Evolutionary conservation across 306 rosid species (phyloP), one percentile per base, ranked within the genome.

Genomic region (Vigna nakashimae): DNA sequence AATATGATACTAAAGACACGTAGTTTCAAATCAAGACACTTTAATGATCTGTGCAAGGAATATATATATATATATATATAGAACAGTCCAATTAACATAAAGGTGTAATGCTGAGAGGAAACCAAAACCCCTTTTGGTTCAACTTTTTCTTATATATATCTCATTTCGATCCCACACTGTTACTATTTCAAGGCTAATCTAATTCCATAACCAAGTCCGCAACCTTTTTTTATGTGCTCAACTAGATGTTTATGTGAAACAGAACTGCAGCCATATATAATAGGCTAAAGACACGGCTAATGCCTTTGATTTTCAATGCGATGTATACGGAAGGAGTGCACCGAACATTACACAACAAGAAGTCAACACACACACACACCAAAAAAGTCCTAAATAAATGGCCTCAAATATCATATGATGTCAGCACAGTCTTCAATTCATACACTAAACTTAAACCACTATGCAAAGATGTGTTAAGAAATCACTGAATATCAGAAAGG

Each of bases 11-110:
- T 4, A 9, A 71, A 57, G 24, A 28, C 22, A 28, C 17, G 40
- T 30, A 71, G 77, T 45, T 84, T 59, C 48, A 71, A 28, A 65
- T 76, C 45, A 77, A 22, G 57, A 55, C 16, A 72, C 17, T 59
- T 62, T 7, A 17, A 46, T 17, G 64, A 17, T 49, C 18, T 5
- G 26, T 17, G 78, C 28, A 32, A 77, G 24, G 69, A 63, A 32
- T 69, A 30, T 30, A 59, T 18, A 18, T 15, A 74, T 18, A 18
- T 15, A 74, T 48, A 58, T 30, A 59, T 10, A 74, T 49, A 58
- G 26, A 56, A 52, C 55, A 68, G 45, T 58, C 57, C n/a, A 34
- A 64, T 46, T 63, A n/a, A 63, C 75, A 65, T 1, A 40, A 63
- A n/a, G 51, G 69, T 30, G 62, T 30, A 78, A 65, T 26, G 67